Percentiles rank a stretch among this genome's conserved stretches.
phyloP scores from a whole-genome alignment of 2,329 filamentous ascomycete species.

The Aspergillus bombycis region DNA sequence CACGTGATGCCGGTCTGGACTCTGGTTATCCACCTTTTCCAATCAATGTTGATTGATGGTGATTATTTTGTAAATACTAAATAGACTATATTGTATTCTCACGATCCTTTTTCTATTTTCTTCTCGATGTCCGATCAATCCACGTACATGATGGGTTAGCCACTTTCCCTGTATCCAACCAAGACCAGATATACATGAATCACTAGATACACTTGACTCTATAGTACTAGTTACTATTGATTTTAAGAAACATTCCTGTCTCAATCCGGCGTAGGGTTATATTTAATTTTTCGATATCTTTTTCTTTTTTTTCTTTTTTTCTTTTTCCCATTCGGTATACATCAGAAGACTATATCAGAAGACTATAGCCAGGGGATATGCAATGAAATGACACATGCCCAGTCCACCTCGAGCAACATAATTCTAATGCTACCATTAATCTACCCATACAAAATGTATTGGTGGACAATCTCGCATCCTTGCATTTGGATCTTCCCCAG shows the following conservation, averaged over 20 bases:
- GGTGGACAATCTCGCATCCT: neutral
- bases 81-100: neutral
- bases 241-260: neutral
- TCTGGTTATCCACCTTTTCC: neutral
- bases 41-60: no score
- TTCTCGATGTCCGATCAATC: neutral
- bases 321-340: neutral
- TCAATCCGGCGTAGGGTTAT: neutral
- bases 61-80: no score
- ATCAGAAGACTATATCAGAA: neutral
- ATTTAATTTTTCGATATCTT: neutral
- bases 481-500: neutral
- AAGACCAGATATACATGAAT: neutral
- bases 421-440: neutral
- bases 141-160: neutral
- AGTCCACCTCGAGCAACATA: neutral
- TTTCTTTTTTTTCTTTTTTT: neutral
- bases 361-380: neutral
- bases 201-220: neutral
- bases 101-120: neutral
- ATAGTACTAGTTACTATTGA: neutral
- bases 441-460: neutral
- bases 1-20: conserved; percentile 28
- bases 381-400: neutral
- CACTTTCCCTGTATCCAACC: neutral